Evolutionary conservation across 2,329 filamentous ascomycete genomes (phyloP).

Genomic region (Hypoxylon sp.): DNA sequence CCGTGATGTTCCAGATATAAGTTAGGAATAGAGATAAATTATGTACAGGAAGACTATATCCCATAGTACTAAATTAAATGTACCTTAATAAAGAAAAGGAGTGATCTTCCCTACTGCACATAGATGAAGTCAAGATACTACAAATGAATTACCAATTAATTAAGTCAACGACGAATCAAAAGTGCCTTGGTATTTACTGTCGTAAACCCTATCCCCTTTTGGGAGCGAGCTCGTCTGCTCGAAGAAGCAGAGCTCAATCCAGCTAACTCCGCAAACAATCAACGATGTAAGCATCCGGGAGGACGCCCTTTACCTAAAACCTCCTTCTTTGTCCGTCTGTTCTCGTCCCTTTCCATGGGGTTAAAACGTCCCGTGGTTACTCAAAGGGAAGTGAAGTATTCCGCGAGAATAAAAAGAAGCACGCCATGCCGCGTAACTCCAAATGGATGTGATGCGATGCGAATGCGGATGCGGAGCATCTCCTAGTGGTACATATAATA

Average conservation of each 20-base stretch:
- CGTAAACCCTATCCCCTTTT: not conserved
- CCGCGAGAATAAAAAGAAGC: not conserved
- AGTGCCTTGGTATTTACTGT: not conserved
- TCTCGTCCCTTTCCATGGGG: not conserved
- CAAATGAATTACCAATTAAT: slow-evolving; percentile 2
- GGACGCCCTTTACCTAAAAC: not conserved
- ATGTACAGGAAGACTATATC: too few relatives aligned
- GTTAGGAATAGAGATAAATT: too few relatives aligned
- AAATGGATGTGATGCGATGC: slow-evolving; percentile 17
- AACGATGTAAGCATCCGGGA: not conserved
- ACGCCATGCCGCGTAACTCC: slow-evolving; percentile 18
- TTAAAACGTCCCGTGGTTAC: not conserved
- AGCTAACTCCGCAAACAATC: not conserved
- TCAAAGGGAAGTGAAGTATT: not conserved
- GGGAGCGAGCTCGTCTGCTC: not conserved
- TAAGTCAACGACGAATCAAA: not conserved
- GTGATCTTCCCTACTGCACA: not conserved
- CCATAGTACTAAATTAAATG: too few relatives aligned
- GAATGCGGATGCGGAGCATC: not conserved
- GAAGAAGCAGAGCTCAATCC: not conserved
- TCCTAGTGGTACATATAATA: slow-evolving; percentile 1
- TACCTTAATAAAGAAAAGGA: not conserved
- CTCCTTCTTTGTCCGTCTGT: not conserved
- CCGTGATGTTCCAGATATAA: too few relatives aligned
- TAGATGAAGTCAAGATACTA: not conserved